phyloP scores from a whole-genome alignment of 495 filamentous ascomycete genomes.

The Oidiodendron maius region DNA sequence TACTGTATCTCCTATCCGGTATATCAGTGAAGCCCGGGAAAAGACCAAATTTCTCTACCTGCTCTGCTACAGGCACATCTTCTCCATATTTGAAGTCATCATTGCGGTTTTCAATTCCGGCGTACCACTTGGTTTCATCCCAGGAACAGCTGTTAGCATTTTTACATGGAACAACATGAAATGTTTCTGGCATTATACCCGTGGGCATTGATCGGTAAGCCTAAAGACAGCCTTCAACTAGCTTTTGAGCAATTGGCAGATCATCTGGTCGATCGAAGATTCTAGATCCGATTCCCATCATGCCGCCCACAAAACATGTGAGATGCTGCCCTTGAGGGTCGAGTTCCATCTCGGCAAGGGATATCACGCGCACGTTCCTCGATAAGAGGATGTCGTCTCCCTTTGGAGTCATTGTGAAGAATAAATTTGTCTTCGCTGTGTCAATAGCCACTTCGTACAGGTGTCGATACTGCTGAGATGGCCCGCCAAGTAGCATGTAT shows the following conservation, averaged over 20 bases:
- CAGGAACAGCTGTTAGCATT: constrained; percentile 61
- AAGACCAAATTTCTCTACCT: background rate
- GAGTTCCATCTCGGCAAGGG: constrained; percentile 37
- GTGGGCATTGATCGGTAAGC: constrained; percentile 68
- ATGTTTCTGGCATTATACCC: constrained; percentile 79
- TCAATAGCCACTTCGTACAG: constrained; percentile 3
- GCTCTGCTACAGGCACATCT: background rate
- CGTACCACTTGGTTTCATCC: constrained; percentile 34
- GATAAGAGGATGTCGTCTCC: constrained; percentile 37
- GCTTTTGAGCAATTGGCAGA: constrained; percentile 65
- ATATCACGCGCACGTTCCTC: constrained; percentile 67
- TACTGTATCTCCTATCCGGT: constrained; percentile 1
- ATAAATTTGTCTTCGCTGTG: constrained; percentile 46
- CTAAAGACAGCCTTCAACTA: constrained; percentile 89
- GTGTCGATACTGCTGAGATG: background rate
- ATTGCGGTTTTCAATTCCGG: background rate
- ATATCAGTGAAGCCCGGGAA: constrained; percentile 1
- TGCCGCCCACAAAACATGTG: constrained; percentile 78
- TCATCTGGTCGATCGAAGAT: constrained; percentile 62
- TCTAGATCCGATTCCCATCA: constrained; percentile 79
- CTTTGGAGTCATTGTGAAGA: constrained; percentile 57
- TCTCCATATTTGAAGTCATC: background rate
- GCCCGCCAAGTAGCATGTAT: constrained; percentile 1
- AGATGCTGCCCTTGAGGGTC: constrained; percentile 40
- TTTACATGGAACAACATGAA: constrained; percentile 52